Base-by-base conservation (phyloP, 805 yeast genomes). In the Sugiyamaella marilandica region DNA sequence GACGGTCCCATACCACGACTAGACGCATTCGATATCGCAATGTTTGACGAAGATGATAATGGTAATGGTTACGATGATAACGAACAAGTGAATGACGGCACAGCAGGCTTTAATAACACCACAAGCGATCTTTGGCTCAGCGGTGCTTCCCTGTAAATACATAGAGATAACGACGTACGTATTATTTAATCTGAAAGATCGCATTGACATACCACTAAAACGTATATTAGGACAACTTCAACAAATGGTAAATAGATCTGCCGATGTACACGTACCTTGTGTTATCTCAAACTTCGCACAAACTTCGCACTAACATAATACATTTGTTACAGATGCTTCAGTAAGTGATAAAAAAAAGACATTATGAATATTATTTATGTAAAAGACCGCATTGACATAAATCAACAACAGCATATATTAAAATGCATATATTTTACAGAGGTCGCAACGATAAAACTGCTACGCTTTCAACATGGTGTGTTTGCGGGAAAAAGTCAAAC, bases 401-500 rank as follows among this genome's bases (percentile, higher is more conserved):
- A n/a, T n/a, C n/a, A n/a, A n/a, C n/a, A n/a, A n/a, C n/a, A n/a
- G n/a, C n/a, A n/a, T n/a, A n/a, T n/a, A n/a, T n/a, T n/a, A n/a
- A n/a, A n/a, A n/a, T n/a, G n/a, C n/a, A 34, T n/a, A n/a, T n/a
- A n/a, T n/a, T n/a, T n/a, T n/a, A n/a, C n/a, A n/a, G n/a, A n/a
- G n/a, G n/a, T 37, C 43, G 4, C 24, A 54, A 32, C 11, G 51
- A 16, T n/a, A 88, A 70, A 5, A 88, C 94, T 13, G 92, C 92
- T 16, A 88, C 88, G 65, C 92, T 82, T 68, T 88, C 96, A 36
- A 88, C 95, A 64, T 88, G 96, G 63, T 89, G 92, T 0, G 96
- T 89, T 70, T 89, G 95, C 2, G 96, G 96, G 74, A 94, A 94
- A 72, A 94, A 92, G 69, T 94, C 99, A 67, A 94, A 94, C 1